Evolutionary conservation across 208 protist species (phyloP), one percentile per base, ranked within the genome.

Genomic region (Acanthamoeba divionensis): DNA sequence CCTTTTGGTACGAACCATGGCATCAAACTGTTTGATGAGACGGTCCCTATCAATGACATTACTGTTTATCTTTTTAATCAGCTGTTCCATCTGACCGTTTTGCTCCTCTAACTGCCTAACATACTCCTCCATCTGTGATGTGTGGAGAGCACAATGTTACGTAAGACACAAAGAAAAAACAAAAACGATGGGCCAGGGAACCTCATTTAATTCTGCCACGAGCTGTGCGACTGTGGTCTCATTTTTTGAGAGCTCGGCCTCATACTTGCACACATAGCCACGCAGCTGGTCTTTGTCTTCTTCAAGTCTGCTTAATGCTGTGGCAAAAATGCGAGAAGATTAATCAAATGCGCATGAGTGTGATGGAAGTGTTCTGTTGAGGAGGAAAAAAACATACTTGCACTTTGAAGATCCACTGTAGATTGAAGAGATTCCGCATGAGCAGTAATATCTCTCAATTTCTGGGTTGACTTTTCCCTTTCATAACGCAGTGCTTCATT

Each of bases 221-320:
- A 83, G 24, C 50, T 83, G 73, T 8, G 73, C 73, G 21, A 83
- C 50, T 62, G 44, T 47, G 0, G 48, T 31, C 38, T 83, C 73
- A 18, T 83, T 47, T 57, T 62, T 83, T 21, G 73, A 83, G 7
- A 83, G 12, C 73, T 83, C 73, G 4, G 73, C 44, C 29, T 83
- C 73, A 54, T 83, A 83, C 33, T 83, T 62, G 44, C 57, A 54
- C 52, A 83, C 73, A 83, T 83, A 63, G 73, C 65, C 73, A 29
- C 47, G 38, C 50, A 83, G 21, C 24, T 47, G 65, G 1, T 47
- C 73, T 54, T 83, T 83, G 15, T 83, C 73, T 31, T 83, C 73
- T 9, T 83, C 73, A 26, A 83, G 31, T 44, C 73, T 65, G 29
- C 33, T 15, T 12, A 83, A 65, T 36, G 73, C 73, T 83, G 73